phyloP scores from a whole-genome alignment of 805 yeast genomes.

The Starmerella roubikii region DNA sequence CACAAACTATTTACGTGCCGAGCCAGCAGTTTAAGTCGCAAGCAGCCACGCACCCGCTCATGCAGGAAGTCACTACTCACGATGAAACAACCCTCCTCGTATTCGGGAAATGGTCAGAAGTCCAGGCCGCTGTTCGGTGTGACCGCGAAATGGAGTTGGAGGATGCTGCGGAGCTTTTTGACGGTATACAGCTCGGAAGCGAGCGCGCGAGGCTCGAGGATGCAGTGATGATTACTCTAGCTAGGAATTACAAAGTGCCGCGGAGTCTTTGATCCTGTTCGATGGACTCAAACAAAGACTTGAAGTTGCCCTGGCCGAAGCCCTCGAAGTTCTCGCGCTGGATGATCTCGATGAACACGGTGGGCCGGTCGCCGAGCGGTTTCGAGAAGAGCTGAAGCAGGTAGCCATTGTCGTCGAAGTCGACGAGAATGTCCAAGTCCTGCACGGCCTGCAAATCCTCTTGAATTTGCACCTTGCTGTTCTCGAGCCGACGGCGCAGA shows the following conservation, averaged over 20 bases:
- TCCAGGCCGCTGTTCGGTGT: slow-evolving; percentile 37
- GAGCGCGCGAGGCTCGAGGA: slow-evolving; percentile 55
- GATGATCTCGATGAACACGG: slow-evolving; percentile 67
- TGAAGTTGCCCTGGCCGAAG: slow-evolving; percentile 81
- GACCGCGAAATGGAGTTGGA: slow-evolving; percentile 38
- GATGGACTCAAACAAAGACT: slow-evolving; percentile 63
- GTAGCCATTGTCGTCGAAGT: slow-evolving; percentile 66
- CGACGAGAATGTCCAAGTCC: slow-evolving; percentile 50
- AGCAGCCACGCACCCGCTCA: slow-evolving; percentile 18
- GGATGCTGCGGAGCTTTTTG: slow-evolving; percentile 52
- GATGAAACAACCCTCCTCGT: slow-evolving; percentile 33
- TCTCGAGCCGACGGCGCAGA: slow-evolving; percentile 34
- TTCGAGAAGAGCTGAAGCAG: slow-evolving; percentile 67
- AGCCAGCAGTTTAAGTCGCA: slow-evolving; percentile 47
- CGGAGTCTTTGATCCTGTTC: slow-evolving; percentile 62
- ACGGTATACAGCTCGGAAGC: slow-evolving; percentile 43
- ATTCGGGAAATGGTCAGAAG: slow-evolving; percentile 49
- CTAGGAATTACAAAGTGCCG: slow-evolving; percentile 36
- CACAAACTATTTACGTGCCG: slow-evolving; percentile 48
- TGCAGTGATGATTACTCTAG: slow-evolving; percentile 37
- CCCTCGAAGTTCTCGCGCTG: slow-evolving; percentile 72
- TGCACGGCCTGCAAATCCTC: slow-evolving; percentile 42
- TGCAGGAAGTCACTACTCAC: slow-evolving; percentile 19
- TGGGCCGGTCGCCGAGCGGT: slow-evolving; percentile 66
- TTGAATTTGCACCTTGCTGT: slow-evolving; percentile 33